A percentile compares a stretch with the other conserved stretches of the same genome.
Evolutionary conservation across 768 basidiomycete species (phyloP).

Genomic region (Agrocybe praecox): DNA sequence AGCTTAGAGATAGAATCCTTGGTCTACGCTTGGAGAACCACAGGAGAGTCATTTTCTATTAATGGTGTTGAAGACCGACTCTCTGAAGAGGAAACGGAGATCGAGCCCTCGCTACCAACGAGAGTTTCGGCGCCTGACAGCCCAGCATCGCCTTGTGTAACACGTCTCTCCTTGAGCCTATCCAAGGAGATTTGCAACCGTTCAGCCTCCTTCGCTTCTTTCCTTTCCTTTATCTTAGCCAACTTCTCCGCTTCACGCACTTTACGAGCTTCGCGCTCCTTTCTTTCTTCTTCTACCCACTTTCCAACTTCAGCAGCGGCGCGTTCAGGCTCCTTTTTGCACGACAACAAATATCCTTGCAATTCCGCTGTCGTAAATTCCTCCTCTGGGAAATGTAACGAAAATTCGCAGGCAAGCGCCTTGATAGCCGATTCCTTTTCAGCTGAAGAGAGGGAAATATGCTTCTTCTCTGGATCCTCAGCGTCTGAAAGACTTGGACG

Average conservation of each 20-base stretch:
- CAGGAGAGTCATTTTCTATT: too few relatives aligned
- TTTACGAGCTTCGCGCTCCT: constrained; percentile 33
- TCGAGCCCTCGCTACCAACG: too few relatives aligned
- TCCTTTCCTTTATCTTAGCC: constrained; percentile 23
- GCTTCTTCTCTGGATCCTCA: not conserved
- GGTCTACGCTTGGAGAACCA: too few relatives aligned
- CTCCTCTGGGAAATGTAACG: constrained; percentile 41
- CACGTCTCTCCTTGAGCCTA: not conserved
- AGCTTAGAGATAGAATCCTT: too few relatives aligned
- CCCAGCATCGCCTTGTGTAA: too few relatives aligned
- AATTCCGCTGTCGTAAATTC: constrained; percentile 63
- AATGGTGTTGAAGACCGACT: too few relatives aligned
- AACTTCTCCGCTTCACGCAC: constrained; percentile 31
- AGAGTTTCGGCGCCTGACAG: too few relatives aligned
- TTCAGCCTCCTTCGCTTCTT: constrained; percentile 27
- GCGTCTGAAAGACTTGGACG: constrained; percentile 4
- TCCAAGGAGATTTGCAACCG: constrained; percentile 19
- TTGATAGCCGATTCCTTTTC: constrained; percentile 22
- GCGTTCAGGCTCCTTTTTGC: constrained; percentile 39
- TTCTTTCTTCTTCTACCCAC: constrained; percentile 46
- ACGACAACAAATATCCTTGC: constrained; percentile 56
- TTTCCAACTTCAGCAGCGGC: constrained; percentile 32
- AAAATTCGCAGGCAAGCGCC: constrained; percentile 43
- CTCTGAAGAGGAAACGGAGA: too few relatives aligned
- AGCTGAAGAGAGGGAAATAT: not conserved